Percentiles rank a stretch among this genome's conserved stretches.
Evolutionary conservation across 305 asterid species (phyloP).

Genomic region (Fraxinus sp.): DNA sequence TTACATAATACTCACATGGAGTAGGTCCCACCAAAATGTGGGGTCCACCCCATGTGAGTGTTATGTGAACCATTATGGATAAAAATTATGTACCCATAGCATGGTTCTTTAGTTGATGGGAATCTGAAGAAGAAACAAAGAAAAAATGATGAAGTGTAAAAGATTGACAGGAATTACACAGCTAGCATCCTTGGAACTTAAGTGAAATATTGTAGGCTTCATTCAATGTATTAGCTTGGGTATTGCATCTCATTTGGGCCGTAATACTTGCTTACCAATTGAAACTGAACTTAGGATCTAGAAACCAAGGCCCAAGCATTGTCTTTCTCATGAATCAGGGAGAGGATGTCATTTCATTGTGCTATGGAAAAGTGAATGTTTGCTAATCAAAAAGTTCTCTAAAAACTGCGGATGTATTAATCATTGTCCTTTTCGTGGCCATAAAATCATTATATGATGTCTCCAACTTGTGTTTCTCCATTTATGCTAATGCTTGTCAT

Average conservation of each 20-base stretch:
- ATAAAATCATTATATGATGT: background rate
- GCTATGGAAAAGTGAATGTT: background rate
- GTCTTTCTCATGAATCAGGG: background rate
- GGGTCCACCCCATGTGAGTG: no score
- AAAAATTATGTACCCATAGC: no score
- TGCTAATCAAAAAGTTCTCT: background rate
- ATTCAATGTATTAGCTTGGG: background rate
- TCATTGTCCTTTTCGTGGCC: background rate
- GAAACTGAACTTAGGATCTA: background rate
- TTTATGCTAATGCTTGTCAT: conserved; percentile 3
- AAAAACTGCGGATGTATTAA: background rate
- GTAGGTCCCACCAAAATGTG: no score
- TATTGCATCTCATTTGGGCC: background rate
- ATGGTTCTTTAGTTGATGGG: background rate
- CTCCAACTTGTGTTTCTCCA: background rate
- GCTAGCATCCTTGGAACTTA: background rate
- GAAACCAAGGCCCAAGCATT: background rate
- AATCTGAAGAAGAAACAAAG: background rate
- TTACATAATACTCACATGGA: no score
- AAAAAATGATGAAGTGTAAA: background rate
- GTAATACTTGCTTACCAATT: background rate
- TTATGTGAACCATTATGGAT: no score
- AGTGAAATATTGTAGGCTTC: background rate
- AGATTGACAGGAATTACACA: background rate
- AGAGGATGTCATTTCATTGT: background rate